A percentile compares a stretch with the other conserved stretches of the same genome.
Conservation (phyloP, 2,329 filamentous ascomycete genomes). For the Byssothecium circinans region DNA sequence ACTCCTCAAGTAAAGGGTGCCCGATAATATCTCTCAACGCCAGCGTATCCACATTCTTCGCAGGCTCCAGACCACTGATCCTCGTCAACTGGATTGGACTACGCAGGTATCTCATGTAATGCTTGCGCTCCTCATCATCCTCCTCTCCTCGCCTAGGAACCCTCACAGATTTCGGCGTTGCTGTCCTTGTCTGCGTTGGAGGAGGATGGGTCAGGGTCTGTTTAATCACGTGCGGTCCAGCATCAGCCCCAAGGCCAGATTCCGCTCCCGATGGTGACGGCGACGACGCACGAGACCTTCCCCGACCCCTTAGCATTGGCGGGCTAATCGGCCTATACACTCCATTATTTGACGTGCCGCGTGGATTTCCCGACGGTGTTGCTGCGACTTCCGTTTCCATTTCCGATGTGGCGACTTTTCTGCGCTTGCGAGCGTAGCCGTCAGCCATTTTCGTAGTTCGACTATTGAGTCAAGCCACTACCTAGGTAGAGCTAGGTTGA, state of each 20-base stretch:
- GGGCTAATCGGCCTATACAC: slow-evolving; percentile 35
- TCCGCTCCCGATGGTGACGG: slow-evolving; percentile 3
- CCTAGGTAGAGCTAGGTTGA: too few species aligned
- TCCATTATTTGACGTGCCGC: slow-evolving; percentile 4
- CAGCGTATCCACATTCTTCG: slow-evolving; percentile 67
- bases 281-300: slow-evolving; percentile 6
- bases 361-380: slow-evolving; percentile 2
- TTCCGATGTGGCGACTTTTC: slow-evolving; percentile 18
- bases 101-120: slow-evolving; percentile 29
- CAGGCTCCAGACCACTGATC: slow-evolving; percentile 63
- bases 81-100: slow-evolving; percentile 74
- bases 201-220: slow-evolving; percentile 2
- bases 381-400: slow-evolving; percentile 2
- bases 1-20: slow-evolving; percentile 71
- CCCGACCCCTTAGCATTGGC: slow-evolving; percentile 19
- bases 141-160: background rate
- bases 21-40: slow-evolving; percentile 69
- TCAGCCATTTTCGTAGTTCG: background rate
- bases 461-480: too few species aligned
- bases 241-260: too few species aligned
- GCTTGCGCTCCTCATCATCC: background rate
- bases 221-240: slow-evolving; percentile 14
- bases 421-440: slow-evolving; percentile 29
- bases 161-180: background rate
- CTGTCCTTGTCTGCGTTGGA: background rate